Evolutionary conservation across 768 basidiomycete genomes (phyloP).

Genomic region (Tricholoma flavovirens): DNA sequence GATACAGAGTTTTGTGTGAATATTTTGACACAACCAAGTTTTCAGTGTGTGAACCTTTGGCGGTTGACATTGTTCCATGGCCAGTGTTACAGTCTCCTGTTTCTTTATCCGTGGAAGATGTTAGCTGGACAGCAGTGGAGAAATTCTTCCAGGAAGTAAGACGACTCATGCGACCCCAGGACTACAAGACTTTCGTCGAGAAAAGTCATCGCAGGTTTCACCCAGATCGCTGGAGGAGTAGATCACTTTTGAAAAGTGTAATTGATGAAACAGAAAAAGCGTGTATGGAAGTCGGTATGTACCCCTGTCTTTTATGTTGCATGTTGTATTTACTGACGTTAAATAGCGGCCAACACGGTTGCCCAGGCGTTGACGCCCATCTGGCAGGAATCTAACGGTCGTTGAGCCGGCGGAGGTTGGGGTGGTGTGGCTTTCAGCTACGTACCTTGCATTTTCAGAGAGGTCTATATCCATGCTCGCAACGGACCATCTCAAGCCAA

Average conservation of each 20-base stretch:
- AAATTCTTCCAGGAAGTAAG: conserved; percentile 57
- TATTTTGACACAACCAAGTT: conserved; percentile 62
- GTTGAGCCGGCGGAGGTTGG: conserved; percentile 6
- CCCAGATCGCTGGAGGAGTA: conserved; percentile 73
- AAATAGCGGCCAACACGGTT: conserved; percentile 51
- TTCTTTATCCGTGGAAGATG: conserved; percentile 52
- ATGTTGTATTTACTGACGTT: not conserved
- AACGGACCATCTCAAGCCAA: too few species aligned
- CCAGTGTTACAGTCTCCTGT: conserved; percentile 57
- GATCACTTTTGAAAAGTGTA: conserved; percentile 55
- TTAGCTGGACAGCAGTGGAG: conserved; percentile 69
- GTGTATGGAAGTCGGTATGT: conserved; percentile 60
- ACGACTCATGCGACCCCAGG: conserved; percentile 48
- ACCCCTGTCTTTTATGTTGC: not conserved
- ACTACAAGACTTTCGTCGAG: conserved; percentile 62
- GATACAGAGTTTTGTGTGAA: conserved; percentile 54
- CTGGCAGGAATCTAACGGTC: conserved; percentile 40
- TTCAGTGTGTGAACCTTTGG: conserved; percentile 43
- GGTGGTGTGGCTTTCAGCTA: too few species aligned
- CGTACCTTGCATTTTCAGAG: too few species aligned
- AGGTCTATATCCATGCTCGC: too few species aligned
- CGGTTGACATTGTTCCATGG: conserved; percentile 68
- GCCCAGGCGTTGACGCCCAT: conserved; percentile 70
- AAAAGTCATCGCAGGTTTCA: conserved; percentile 73
- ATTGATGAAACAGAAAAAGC: conserved; percentile 51